Conservation (phyloP, 257 asterid genomes). For the Rauvolfia tetraphylla region DNA sequence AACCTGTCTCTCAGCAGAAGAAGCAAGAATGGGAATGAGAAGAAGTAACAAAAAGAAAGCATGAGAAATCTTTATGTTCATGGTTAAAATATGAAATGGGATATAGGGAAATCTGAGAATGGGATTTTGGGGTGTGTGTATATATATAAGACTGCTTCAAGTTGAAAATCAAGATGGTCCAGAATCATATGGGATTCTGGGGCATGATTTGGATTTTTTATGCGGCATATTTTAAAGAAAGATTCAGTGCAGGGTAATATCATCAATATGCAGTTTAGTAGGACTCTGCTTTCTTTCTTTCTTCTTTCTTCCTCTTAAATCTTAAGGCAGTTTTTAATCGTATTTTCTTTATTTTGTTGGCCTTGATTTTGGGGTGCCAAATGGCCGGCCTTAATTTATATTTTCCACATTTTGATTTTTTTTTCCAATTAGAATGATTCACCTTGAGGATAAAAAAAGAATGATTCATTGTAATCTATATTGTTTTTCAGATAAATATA, state of each 20-base stretch:
- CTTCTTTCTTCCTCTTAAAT: neutral
- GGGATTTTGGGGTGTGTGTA: neutral
- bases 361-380: too few relatives aligned
- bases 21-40: constrained; percentile 46
- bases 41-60: constrained; percentile 29
- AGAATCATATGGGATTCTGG: neutral
- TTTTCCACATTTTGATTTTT: too few relatives aligned
- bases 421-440: too few relatives aligned
- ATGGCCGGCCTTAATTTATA: too few relatives aligned
- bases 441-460: too few relatives aligned
- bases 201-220: neutral
- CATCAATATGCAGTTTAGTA: neutral
- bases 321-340: too few relatives aligned
- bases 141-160: neutral
- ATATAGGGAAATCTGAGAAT: neutral
- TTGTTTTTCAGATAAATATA: too few relatives aligned
- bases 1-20: constrained; percentile 55
- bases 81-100: neutral
- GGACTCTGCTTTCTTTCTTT: neutral
- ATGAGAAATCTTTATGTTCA: constrained; percentile 33
- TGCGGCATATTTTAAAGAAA: neutral
- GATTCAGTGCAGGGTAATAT: neutral
- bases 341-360: too few relatives aligned
- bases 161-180: neutral
- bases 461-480: too few relatives aligned